Evolutionary conservation across 306 rosid species (phyloP).

Genomic region (Dryas octopetala): DNA sequence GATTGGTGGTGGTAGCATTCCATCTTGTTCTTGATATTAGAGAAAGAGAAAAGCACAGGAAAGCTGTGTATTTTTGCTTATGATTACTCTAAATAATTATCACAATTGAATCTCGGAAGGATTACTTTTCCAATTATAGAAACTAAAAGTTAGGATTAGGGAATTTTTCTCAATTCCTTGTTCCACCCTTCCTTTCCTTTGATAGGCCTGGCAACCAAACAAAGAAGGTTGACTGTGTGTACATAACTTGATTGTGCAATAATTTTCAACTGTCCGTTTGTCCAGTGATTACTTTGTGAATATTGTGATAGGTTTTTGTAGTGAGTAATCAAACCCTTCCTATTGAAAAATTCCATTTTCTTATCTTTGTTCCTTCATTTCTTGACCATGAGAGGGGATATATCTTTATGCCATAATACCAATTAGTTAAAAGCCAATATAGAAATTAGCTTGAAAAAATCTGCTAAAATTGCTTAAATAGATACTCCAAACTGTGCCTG

Average conservation of each 20-base stretch:
- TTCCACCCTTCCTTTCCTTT: not conserved
- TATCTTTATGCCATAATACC: too few species aligned
- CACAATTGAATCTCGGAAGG: not conserved
- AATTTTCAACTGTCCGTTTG: not conserved
- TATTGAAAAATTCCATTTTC: not conserved
- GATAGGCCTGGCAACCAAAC: not conserved
- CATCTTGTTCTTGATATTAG: not conserved
- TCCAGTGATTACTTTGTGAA: not conserved
- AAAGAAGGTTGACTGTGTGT: not conserved
- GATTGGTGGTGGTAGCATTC: not conserved
- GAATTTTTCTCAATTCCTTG: not conserved
- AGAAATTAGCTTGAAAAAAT: too few species aligned
- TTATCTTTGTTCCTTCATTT: not conserved
- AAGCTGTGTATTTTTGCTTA: not conserved
- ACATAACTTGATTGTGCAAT: not conserved
- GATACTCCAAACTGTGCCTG: not conserved
- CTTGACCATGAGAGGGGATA: not conserved
- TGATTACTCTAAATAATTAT: not conserved
- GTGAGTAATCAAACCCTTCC: not conserved
- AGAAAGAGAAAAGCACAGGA: constrained; percentile 1
- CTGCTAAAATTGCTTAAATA: too few species aligned
- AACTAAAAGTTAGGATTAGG: not conserved
- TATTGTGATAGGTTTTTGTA: not conserved
- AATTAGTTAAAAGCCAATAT: too few species aligned
- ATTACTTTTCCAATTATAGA: not conserved